Base-by-base conservation (phyloP, 768 basidiomycete genomes). In the Leucogyrophana mollusca region DNA sequence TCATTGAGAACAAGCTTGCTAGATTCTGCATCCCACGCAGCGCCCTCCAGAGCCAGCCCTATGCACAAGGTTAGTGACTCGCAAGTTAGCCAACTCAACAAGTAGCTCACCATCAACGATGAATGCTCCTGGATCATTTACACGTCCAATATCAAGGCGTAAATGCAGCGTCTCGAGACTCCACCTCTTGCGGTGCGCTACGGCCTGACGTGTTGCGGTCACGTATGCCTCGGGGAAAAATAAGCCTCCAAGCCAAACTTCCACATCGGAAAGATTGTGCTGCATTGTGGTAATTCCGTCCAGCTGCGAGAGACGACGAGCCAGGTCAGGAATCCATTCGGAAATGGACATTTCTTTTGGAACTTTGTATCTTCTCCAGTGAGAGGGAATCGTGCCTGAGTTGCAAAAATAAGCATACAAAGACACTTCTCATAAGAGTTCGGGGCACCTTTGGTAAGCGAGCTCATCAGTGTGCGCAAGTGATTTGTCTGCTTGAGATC, bases 171-270 rank as follows among this genome's bases (percentile, higher is more conserved):
- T 92, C 66, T 99, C 95, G 52, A 99, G 69, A 65, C 92, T 94
- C 87, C 90, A 91, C 54, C 84, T 83, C 70, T 87, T 92, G 45
- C 84, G 76, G 62, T 97, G 94, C 2, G 95, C 96, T 4, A 94
- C 89, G n/a, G 90, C 83, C 66, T 99, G 95, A 41, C 95, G 78
- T 2, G 93, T 94, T 2, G 95, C 95, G 1, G 95, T 97, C 57
- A 98, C 79, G 62, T 93, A 98, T 3, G 94, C 94, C 59, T 94
- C 91, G 1, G 95, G 96, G 79, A 90, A 94, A 78, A 98, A 97
- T 46, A 99, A 66, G 0, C 91, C 90, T 18, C 95, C 94, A 11
- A 98, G 80, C 89, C 91, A 92, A 36, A 96, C 88, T 65, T 90
- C 83, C 38, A 88, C 71, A 55, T 88, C 74, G 53, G 71, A 76